Evolutionary conservation across 2,329 filamentous ascomycete species (phyloP).

Genomic region (Colletotrichum sojae): DNA sequence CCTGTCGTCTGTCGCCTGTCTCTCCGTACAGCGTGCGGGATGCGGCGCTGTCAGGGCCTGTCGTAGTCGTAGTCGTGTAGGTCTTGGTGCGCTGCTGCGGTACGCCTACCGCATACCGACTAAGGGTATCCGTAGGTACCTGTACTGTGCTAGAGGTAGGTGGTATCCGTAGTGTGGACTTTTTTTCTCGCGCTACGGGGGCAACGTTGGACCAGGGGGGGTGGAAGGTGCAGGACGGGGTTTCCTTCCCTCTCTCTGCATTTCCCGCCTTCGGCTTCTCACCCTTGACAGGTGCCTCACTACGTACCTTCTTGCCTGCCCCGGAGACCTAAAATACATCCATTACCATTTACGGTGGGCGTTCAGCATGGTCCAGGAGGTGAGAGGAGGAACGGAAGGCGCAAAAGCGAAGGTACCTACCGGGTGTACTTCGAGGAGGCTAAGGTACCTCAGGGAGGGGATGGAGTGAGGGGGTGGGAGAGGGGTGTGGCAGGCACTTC

Average conservation of each 20-base stretch:
- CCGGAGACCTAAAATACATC: background rate
- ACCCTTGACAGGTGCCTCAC: background rate
- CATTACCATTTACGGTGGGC: slow-evolving; percentile 11
- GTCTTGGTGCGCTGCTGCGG: slow-evolving; percentile 22
- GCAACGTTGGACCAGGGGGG: slow-evolving; percentile 2
- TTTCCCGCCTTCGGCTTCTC: background rate
- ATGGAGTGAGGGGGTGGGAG: background rate
- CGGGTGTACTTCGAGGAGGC: background rate
- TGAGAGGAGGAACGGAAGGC: slow-evolving; percentile 9
- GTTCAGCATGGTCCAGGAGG: slow-evolving; percentile 21
- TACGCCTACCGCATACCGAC: background rate
- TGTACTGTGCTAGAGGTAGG: slow-evolving; percentile 15
- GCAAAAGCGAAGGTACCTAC: background rate
- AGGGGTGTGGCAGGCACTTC: slow-evolving; percentile 21
- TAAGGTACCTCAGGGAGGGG: slow-evolving; percentile 10
- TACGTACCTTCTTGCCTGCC: background rate
- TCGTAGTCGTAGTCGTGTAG: slow-evolving; percentile 1
- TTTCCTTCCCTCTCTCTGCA: background rate
- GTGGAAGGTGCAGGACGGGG: background rate
- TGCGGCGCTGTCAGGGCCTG: slow-evolving; percentile 20
- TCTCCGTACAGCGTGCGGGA: too few relatives aligned
- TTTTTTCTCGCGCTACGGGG: background rate
- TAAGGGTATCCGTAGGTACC: slow-evolving; percentile 24
- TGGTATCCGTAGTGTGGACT: background rate
- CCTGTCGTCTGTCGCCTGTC: slow-evolving; percentile 6